Conservation (phyloP, 371 early-diverging fungal genomes). For the Vairimorpha necatrix region DNA sequence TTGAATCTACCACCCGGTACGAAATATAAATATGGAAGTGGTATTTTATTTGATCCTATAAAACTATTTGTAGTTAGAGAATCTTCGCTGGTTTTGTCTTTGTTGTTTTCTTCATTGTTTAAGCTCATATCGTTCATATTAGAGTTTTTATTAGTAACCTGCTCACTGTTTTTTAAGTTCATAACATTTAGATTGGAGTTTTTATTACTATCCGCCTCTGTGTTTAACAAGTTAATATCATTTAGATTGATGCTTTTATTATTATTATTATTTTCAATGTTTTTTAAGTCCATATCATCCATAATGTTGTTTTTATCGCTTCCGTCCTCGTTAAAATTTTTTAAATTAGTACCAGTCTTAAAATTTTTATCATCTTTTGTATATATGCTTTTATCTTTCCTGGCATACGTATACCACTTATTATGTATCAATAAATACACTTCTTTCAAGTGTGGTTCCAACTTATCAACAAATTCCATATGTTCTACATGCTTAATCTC, state of each 20-base stretch:
- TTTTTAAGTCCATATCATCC: neutral
- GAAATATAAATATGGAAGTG: neutral
- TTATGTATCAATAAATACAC: neutral
- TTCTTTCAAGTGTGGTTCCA: neutral
- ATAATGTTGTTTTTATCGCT: neutral
- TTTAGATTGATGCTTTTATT: neutral
- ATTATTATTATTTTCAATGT: neutral
- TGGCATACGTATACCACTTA: neutral
- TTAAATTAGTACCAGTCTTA: neutral
- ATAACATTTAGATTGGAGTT: neutral
- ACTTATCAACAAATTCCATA: neutral
- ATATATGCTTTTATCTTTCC: neutral
- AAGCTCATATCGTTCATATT: neutral
- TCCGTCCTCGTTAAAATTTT: too few relatives aligned
- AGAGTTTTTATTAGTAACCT: too few relatives aligned
- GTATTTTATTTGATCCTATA: neutral
- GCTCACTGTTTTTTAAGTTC: neutral
- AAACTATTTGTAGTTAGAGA: neutral
- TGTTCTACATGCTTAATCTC: neutral
- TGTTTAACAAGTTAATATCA: neutral
- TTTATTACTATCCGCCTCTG: neutral
- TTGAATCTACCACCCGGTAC: constrained; percentile 77
- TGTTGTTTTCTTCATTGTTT: neutral
- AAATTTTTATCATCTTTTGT: neutral
- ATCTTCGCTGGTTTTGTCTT: neutral